A percentile compares a stretch with the other conserved stretches of the same genome.
Conservation (phyloP, 2,329 filamentous ascomycete species). For the Sclerotinia minor region DNA sequence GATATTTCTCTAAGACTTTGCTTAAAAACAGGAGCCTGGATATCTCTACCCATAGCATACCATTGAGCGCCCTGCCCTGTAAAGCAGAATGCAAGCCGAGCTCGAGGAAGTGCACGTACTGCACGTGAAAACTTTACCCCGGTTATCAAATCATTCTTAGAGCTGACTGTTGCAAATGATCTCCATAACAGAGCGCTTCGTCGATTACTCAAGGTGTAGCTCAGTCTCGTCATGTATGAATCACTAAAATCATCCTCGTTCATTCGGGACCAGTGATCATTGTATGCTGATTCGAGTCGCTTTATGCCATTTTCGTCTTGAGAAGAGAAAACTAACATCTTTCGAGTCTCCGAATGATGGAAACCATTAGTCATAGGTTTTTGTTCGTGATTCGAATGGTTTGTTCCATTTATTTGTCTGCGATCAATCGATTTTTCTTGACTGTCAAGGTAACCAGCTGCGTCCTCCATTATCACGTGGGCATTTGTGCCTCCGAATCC, state of each 20-base stretch:
- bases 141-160: conserved; percentile 13
- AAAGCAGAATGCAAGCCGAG: background rate
- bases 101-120: background rate
- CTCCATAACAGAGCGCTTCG: background rate
- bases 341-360: background rate
- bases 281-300: background rate
- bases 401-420: background rate
- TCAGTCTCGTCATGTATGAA: conserved; percentile 4
- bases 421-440: background rate
- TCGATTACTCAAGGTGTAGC: conserved; percentile 19
- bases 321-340: conserved; percentile 4
- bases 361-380: background rate
- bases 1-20: background rate
- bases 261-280: background rate
- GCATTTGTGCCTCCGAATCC: conserved; percentile 36
- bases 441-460: conserved; percentile 1
- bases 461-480: conserved; percentile 29
- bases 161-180: background rate
- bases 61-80: conserved; percentile 31
- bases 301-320: conserved; percentile 4
- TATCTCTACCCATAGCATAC: conserved; percentile 26
- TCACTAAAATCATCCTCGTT: background rate
- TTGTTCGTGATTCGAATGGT: background rate
- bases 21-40: conserved; percentile 22
- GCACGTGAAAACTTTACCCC: conserved; percentile 8